Base-by-base conservation (phyloP, 345 rosid species). In the Acer yangbiense region DNA sequence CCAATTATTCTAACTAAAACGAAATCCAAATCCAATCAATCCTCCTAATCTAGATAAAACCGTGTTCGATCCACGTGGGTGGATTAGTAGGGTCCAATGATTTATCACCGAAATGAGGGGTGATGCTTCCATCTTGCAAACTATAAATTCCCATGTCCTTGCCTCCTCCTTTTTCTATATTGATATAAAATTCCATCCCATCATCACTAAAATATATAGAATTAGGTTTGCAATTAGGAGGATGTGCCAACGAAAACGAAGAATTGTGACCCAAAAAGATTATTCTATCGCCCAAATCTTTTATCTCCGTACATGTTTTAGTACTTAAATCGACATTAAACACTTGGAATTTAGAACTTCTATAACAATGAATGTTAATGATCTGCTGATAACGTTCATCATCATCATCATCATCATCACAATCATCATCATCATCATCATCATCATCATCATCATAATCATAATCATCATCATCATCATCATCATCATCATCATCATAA, bases 201-300 rank as follows among this genome's bases (percentile, higher is more conserved):
- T 48, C 61, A 23, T 69, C 73, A 0, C 25, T 71, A 16, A 71
- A 71, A 46, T 54, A 71, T 25, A 54, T 71, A 55, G 14, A 55
- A 55, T 71, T 54, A 55, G 6, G 41, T 12, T 13, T 50, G 9
- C 39, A 35, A 35, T 35, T 35, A 35, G 39, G 39, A 4, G 4
- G 3, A 2, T 0, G 1, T 35, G 6, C 6, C 39, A 35, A 35
- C 6, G 39, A 35, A 35, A 71, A 0, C 0, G 75, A 71, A 55
- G 65, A 71, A 55, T 32, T 71, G 32, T 32, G 7, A 4, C 48
- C 75, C 46, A 71, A 71, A 27, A 71, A 71, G 21, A 71, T 39
- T 9, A 48, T 64, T 71, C 46, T 29, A 9, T 71, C n/a, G 2
- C 65, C 75, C 65, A 71, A 55, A 71, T 18, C 10, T 23, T 29